These are phyloP conservation scores for Verruconis gallopava DNA, from an alignment of 2,329 filamentous ascomycete genomes.

Conservation along the genomic window DNA sequence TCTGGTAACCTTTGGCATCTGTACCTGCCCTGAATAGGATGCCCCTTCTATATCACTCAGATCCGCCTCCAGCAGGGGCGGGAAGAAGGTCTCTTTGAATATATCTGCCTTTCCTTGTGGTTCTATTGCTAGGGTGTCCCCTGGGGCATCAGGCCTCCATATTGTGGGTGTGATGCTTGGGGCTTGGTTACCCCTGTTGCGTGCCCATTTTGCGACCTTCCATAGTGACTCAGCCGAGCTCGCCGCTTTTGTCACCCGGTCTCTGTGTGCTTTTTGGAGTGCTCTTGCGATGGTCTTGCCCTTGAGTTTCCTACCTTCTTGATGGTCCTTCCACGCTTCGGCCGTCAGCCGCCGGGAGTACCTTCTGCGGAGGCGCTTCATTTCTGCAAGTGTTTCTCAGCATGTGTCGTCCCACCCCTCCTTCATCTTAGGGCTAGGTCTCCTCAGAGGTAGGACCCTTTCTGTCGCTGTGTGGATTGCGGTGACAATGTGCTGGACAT, in stretches of 20 bases:
- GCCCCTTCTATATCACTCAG: slow-evolving; percentile 10
- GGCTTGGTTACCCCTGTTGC: slow-evolving; percentile 9
- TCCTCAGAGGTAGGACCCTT: too few species aligned
- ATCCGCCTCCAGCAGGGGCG: slow-evolving; percentile 9
- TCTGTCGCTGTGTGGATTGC: slow-evolving; percentile 11
- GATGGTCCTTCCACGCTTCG: not conserved
- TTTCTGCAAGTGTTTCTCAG: slow-evolving; percentile 11
- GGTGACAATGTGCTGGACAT: slow-evolving; percentile 10
- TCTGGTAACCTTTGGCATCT: slow-evolving; percentile 12
- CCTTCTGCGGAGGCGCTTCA: slow-evolving; percentile 12
- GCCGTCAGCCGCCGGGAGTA: not conserved
- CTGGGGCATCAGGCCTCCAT: too few species aligned
- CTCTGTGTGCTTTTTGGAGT: slow-evolving; percentile 6
- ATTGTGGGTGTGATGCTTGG: too few species aligned
- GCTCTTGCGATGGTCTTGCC: slow-evolving; percentile 7
- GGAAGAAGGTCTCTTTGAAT: slow-evolving; percentile 10
- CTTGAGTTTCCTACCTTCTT: slow-evolving; percentile 1
- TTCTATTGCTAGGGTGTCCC: too few species aligned
- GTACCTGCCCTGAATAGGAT: not conserved
- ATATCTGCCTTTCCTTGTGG: slow-evolving; percentile 10
- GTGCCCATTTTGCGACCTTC: slow-evolving; percentile 10
- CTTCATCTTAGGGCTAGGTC: too few species aligned
- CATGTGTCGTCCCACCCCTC: too few species aligned
- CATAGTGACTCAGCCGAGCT: not conserved
- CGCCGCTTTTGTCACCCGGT: slow-evolving; percentile 11